phyloP scores from a whole-genome alignment of 495 filamentous ascomycete genomes.

The Penicillium ochrochloron region DNA sequence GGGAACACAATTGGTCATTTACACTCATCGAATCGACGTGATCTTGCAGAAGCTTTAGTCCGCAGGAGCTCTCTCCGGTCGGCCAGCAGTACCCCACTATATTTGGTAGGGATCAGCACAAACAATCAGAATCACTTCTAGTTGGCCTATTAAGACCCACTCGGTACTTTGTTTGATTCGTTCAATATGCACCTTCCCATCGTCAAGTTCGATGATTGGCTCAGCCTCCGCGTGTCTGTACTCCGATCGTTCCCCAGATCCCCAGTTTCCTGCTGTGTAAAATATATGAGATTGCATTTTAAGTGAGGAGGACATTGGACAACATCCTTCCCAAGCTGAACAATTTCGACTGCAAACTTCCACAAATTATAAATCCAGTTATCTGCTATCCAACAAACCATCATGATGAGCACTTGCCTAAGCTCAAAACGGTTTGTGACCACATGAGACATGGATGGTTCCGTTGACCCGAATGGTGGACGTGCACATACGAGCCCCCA shows the following conservation, averaged over 20 bases:
- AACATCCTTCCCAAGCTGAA: not conserved
- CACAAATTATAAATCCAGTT: not conserved
- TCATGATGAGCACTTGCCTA: not conserved
- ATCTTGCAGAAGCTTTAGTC: not conserved
- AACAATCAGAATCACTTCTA: not conserved
- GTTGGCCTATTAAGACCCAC: not conserved
- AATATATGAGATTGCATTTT: not conserved
- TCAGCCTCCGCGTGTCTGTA: not conserved
- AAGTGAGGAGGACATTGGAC: not conserved
- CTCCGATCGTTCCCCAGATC: not conserved
- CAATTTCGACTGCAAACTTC: not conserved
- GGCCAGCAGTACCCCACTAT: not conserved
- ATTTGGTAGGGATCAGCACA: not conserved
- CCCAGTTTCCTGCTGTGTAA: not conserved
- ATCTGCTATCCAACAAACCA: not conserved
- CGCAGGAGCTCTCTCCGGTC: not conserved
- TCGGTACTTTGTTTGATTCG: not conserved
- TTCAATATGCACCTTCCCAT: not conserved
- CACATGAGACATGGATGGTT: not conserved
- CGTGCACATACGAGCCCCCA: slow-evolving; percentile 6
- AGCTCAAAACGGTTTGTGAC: not conserved
- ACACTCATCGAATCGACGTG: not conserved
- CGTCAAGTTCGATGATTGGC: not conserved
- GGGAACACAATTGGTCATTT: not conserved
- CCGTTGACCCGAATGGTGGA: slow-evolving; percentile 11